A percentile compares a stretch with the other conserved stretches of the same genome.
Conservation (phyloP, 306 rosid species). For the Cicer arietinum region DNA sequence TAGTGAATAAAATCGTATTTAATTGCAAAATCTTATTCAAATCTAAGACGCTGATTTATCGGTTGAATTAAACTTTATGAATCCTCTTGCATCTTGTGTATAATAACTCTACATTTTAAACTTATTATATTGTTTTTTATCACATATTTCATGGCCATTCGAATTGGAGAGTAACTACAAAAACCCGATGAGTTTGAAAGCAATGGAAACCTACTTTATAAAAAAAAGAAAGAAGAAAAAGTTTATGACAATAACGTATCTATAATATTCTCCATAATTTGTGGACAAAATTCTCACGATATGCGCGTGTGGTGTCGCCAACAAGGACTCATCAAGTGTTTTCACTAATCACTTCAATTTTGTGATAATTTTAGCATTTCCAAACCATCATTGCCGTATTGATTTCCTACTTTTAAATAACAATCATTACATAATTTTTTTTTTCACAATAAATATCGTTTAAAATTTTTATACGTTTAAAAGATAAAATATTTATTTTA, state of each 20-base stretch:
- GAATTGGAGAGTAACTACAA: slow-evolving; percentile 24
- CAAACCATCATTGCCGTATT: slow-evolving; percentile 42
- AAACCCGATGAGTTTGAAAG: slow-evolving; percentile 39
- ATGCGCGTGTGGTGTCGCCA: slow-evolving; percentile 3
- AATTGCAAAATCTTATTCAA: too few relatives aligned
- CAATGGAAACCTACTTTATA: slow-evolving; percentile 10
- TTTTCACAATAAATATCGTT: too few relatives aligned
- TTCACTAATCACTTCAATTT: slow-evolving; percentile 23
- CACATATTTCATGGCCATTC: slow-evolving; percentile 16
- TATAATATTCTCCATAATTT: slow-evolving; percentile 2
- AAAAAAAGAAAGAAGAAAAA: slow-evolving; percentile 18
- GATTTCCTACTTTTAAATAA: slow-evolving; percentile 37
- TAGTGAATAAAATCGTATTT: too few relatives aligned
- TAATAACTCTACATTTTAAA: background rate
- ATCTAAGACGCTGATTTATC: too few relatives aligned
- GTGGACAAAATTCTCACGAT: slow-evolving; percentile 24
- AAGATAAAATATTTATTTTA: too few relatives aligned
- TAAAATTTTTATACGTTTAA: too few relatives aligned
- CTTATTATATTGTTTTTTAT: background rate
- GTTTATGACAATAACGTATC: slow-evolving; percentile 41
- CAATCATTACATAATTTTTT: background rate
- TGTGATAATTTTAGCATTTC: slow-evolving; percentile 38
- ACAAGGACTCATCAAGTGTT: slow-evolving; percentile 33
- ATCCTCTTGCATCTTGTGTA: too few relatives aligned
- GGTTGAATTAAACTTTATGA: too few relatives aligned